phyloP scores from a whole-genome alignment of 208 protist genomes.

The Phytomonas francai region DNA sequence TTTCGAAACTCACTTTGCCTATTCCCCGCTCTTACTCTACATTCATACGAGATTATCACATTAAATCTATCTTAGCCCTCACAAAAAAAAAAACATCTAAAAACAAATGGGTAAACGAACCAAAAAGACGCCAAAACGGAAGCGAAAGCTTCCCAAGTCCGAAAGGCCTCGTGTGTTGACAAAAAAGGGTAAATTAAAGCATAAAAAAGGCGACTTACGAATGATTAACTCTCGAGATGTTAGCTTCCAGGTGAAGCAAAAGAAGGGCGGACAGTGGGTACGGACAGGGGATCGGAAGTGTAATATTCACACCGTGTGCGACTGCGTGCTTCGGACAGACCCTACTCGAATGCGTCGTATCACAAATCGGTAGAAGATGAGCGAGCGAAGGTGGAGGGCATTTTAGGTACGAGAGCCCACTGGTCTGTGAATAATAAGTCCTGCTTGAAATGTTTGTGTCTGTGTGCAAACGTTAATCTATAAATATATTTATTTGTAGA shows the following conservation, averaged over 20 bases:
- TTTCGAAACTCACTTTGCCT: not conserved
- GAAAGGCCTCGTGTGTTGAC: constrained; percentile 75
- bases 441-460: not conserved
- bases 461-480: not conserved
- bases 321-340: constrained; percentile 84
- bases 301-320: constrained; percentile 87
- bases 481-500: constrained; percentile 1
- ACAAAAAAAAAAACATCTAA: constrained; percentile 2
- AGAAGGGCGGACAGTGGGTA: constrained; percentile 79
- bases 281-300: constrained; percentile 76
- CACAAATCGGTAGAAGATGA: constrained; percentile 64
- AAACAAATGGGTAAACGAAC: constrained; percentile 68
- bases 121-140: constrained; percentile 80
- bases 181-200: constrained; percentile 78
- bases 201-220: constrained; percentile 73
- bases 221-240: constrained; percentile 74
- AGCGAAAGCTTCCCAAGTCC: constrained; percentile 66
- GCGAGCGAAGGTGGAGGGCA: not conserved
- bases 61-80: not conserved
- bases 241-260: constrained; percentile 78
- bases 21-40: constrained; percentile 11
- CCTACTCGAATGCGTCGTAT: constrained; percentile 70
- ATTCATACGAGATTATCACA: not conserved
- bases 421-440: not conserved
- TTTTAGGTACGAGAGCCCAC: not conserved